A percentile compares a stretch with the other conserved stretches of the same genome.
Evolutionary conservation across 306 rosid species (phyloP).

Genomic region (Cucurbita moschata): DNA sequence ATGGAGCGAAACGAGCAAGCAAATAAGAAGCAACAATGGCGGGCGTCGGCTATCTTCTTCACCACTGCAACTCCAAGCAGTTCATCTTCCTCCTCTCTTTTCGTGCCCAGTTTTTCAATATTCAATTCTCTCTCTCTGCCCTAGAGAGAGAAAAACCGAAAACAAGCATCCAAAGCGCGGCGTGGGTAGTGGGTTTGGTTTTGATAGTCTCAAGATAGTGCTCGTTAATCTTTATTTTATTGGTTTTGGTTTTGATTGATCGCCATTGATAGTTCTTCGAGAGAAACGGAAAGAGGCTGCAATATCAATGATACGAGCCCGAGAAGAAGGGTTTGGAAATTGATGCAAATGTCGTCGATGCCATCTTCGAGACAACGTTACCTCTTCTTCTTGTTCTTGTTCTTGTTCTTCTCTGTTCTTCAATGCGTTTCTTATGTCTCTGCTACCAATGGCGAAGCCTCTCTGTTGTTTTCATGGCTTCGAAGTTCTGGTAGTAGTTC

Average conservation of each 20-base stretch:
- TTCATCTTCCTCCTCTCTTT: not conserved
- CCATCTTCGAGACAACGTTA: constrained; percentile 18
- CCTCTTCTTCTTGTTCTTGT: constrained; percentile 2
- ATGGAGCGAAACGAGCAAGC: not conserved
- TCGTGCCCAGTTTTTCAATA: not conserved
- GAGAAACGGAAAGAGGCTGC: constrained; percentile 7
- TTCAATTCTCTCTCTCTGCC: not conserved
- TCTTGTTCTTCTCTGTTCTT: not conserved
- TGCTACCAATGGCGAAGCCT: constrained; percentile 36
- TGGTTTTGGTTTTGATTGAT: not conserved
- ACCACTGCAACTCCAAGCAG: no score
- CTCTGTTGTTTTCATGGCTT: constrained; percentile 49
- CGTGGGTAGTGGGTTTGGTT: not conserved
- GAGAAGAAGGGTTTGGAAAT: constrained; percentile 17
- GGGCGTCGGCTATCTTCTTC: no score
- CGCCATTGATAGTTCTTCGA: constrained; percentile 2
- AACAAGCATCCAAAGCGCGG: constrained; percentile 1
- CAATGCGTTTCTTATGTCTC: constrained; percentile 5
- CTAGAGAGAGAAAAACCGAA: not conserved
- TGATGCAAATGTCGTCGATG: constrained; percentile 23
- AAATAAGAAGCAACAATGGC: not conserved
- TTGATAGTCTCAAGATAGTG: not conserved
- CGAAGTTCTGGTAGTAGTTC: constrained; percentile 20
- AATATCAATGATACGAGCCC: constrained; percentile 14
- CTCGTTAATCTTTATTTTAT: not conserved